These are phyloP conservation scores for Aquilaria sinensis DNA, from an alignment of 345 rosid genomes.

Conservation along the genomic window DNA sequence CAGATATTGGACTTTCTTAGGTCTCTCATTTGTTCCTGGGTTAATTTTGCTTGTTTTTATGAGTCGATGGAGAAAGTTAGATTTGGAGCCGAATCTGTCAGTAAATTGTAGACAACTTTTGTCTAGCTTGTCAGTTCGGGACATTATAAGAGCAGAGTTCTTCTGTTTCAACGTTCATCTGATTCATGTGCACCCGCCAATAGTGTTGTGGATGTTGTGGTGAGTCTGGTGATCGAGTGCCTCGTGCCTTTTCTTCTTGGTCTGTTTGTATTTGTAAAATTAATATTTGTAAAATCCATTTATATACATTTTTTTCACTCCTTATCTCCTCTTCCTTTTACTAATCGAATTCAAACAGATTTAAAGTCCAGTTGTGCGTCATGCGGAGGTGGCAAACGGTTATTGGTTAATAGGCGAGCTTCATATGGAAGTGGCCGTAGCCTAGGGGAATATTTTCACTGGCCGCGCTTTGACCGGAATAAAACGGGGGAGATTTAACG, in stretches of 20 bases:
- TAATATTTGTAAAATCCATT: too few species aligned
- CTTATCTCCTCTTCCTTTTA: too few species aligned
- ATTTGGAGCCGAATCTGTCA: constrained; percentile 18
- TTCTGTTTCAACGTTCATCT: background rate
- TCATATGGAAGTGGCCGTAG: background rate
- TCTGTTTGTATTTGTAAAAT: too few species aligned
- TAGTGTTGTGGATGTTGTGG: background rate
- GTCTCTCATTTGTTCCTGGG: constrained; percentile 8
- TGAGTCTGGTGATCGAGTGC: too few species aligned
- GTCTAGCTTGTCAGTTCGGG: constrained; percentile 9
- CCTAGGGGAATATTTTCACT: background rate
- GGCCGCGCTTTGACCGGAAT: constrained; percentile 8
- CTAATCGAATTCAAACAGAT: too few species aligned
- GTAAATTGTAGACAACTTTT: background rate
- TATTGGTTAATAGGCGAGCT: background rate
- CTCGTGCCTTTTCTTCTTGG: too few species aligned
- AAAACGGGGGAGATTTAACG: background rate
- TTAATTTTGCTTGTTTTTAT: background rate
- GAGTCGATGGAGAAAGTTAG: constrained; percentile 3
- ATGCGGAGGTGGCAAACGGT: background rate
- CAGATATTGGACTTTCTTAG: constrained; percentile 1
- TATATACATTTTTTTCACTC: background rate
- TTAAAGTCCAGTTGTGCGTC: too few species aligned
- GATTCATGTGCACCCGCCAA: background rate
- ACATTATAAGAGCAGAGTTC: constrained; percentile 1